Base-by-base conservation (phyloP, 2,329 filamentous ascomycete species). In the Rutstroemia sp. region DNA sequence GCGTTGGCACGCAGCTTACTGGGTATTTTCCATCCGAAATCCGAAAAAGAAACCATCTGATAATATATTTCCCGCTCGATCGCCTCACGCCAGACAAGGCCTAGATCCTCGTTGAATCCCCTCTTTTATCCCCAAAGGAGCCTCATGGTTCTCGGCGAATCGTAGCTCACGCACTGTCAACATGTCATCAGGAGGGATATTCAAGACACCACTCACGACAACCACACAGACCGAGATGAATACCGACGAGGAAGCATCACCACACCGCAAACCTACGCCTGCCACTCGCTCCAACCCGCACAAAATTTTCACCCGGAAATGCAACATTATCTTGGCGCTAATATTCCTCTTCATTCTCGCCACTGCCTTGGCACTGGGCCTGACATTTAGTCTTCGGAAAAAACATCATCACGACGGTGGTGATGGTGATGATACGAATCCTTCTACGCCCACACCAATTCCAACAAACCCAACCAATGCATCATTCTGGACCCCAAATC, bases 261-360 rank as follows among this genome's bases (percentile, higher is more conserved):
- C 5, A 37, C 41, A 38, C 27, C 42, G 47, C 27, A 7, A 9
- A 53, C 30, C 27, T 7, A 46, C 38, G 4, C 42, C 19, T 12
- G 10, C 12, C 30, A 34, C 30, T 34, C 9, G 10, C 12, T 34
- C 30, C 12, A 34, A 14, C 23, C 46, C 38, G 30, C 53, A 55
- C 46, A 55, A 55, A 21, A 55, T 55, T 25, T 55, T 55, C 46
- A 55, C 53, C 14, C 50, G 46, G n/a, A 55, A 55, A 55, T 55
- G 53, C 16, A 55, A 51, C 38, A 55, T 55, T n/a, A 55, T 55
- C 25, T 46, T 55, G n/a, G 53, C 16, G 23, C n/a, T 51, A 5
- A 44, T 55, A 7, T 39, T 47, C n/a, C 39, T 56, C 54, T 52
- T 56, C 14, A 10, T 56, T 4, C 41, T 56, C 21, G 54, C 27